Evolutionary conservation across 176 grass and related monocot genomes (phyloP).

Genomic region (Eleusine indica): DNA sequence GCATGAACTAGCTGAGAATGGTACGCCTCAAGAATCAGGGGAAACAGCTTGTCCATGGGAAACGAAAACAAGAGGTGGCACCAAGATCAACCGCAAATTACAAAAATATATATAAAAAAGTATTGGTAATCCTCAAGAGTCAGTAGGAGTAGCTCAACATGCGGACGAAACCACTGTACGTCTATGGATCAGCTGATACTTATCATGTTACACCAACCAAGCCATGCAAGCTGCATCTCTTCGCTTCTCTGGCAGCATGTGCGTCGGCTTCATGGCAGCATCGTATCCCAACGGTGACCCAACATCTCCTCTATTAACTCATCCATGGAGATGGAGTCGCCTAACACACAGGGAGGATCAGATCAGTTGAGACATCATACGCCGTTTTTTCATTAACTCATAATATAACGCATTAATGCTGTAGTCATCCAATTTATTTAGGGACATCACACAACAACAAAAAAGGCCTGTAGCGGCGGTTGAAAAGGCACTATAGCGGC

Average conservation of each 20-base stretch:
- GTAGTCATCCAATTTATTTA: not conserved
- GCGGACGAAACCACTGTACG: not conserved
- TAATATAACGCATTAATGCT: not conserved
- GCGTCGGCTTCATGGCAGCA: not conserved
- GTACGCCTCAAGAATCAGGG: constrained; percentile 16
- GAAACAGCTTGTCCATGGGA: not conserved
- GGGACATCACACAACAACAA: too few relatives aligned
- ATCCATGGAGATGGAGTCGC: not conserved
- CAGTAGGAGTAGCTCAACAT: not conserved
- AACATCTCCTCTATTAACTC: not conserved
- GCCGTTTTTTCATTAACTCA: not conserved
- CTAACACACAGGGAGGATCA: too few relatives aligned
- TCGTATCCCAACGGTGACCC: not conserved
- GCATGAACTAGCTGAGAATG: not conserved
- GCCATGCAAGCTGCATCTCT: not conserved
- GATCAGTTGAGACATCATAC: not conserved
- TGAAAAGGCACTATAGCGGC: too few relatives aligned
- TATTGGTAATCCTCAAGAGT: not conserved
- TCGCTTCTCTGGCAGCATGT: not conserved
- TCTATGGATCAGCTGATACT: not conserved
- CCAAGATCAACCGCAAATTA: not conserved
- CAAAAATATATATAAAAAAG: not conserved
- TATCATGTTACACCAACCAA: not conserved
- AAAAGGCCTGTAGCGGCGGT: too few relatives aligned
- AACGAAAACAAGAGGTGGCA: not conserved